Evolutionary conservation across 1,284 basidiomycete species (phyloP).

Genomic region (Boletellus sp.): DNA sequence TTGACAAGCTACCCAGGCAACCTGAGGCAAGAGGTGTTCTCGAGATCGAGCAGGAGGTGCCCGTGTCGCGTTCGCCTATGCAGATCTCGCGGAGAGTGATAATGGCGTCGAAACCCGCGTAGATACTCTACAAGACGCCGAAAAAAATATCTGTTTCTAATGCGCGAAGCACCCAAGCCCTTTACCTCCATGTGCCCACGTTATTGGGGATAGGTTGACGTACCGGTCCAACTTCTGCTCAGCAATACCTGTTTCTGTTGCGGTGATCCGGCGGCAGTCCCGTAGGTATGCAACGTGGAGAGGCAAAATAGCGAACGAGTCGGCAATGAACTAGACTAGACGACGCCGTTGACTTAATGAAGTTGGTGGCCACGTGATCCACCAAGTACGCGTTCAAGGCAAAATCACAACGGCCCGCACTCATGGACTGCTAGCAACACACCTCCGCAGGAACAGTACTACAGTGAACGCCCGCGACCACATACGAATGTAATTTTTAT

Average conservation of each 20-base stretch:
- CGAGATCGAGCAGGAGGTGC: background rate
- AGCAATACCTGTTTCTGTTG: background rate
- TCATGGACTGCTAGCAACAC: too few species aligned
- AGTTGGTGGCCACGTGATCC: too few species aligned
- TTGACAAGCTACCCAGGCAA: background rate
- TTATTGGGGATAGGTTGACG: background rate
- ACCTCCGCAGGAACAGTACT: too few species aligned
- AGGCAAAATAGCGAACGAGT: too few species aligned
- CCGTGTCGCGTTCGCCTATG: conserved; percentile 5
- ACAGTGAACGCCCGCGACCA: too few species aligned
- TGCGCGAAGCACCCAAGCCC: background rate
- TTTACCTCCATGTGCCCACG: background rate
- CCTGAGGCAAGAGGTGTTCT: background rate
- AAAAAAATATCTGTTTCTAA: background rate
- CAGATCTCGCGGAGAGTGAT: background rate
- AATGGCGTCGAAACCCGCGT: background rate
- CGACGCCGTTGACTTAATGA: too few species aligned
- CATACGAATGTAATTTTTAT: too few species aligned
- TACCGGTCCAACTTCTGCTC: background rate
- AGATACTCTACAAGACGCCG: background rate
- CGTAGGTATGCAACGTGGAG: background rate
- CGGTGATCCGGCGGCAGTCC: background rate
- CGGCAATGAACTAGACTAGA: too few species aligned
- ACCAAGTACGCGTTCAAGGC: too few species aligned
- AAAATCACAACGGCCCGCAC: too few species aligned